Evolutionary conservation across 2,329 filamentous ascomycete genomes (phyloP).

Genomic region (Aureobasidium uvarum): DNA sequence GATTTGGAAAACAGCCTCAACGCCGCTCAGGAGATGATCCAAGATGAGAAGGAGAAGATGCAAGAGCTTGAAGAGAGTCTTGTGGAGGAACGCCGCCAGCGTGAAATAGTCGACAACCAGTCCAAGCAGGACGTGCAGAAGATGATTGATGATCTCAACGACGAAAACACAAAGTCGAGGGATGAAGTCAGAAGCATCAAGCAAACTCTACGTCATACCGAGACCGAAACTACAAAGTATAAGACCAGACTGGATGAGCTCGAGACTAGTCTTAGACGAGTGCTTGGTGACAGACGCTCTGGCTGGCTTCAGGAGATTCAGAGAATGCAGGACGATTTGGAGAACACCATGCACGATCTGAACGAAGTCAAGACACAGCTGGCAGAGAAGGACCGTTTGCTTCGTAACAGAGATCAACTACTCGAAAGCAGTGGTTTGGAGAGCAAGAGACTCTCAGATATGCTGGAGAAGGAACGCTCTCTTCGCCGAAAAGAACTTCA

Average conservation of each 20-base stretch:
- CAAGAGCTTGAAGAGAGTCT: constrained; percentile 61
- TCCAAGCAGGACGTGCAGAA: constrained; percentile 96
- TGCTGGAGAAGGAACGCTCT: constrained; percentile 87
- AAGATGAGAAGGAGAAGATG: constrained; percentile 74
- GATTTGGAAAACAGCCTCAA: constrained; percentile 83
- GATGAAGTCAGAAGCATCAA: constrained; percentile 81
- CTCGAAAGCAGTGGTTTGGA: constrained; percentile 88
- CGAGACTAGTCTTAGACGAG: constrained; percentile 82
- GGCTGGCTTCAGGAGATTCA: constrained; percentile 79
- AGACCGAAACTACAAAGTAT: constrained; percentile 87
- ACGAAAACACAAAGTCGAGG: constrained; percentile 75
- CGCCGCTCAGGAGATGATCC: constrained; percentile 72
- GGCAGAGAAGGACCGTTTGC: constrained; percentile 84
- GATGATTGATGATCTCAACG: constrained; percentile 87
- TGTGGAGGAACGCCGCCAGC: constrained; percentile 75
- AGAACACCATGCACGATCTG: constrained; percentile 77
- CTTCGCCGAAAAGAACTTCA: constrained; percentile 82
- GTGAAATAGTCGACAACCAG: constrained; percentile 78
- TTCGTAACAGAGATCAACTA: constrained; percentile 83
- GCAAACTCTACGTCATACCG: constrained; percentile 76
- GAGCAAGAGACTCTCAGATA: constrained; percentile 75
- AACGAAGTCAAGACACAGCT: constrained; percentile 73
- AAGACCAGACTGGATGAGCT: constrained; percentile 87
- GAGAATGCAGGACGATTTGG: constrained; percentile 83
- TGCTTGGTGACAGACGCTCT: constrained; percentile 79